Evolutionary conservation across 2,329 filamentous ascomycete species (phyloP).

Genomic region (Penicillium sp.): DNA sequence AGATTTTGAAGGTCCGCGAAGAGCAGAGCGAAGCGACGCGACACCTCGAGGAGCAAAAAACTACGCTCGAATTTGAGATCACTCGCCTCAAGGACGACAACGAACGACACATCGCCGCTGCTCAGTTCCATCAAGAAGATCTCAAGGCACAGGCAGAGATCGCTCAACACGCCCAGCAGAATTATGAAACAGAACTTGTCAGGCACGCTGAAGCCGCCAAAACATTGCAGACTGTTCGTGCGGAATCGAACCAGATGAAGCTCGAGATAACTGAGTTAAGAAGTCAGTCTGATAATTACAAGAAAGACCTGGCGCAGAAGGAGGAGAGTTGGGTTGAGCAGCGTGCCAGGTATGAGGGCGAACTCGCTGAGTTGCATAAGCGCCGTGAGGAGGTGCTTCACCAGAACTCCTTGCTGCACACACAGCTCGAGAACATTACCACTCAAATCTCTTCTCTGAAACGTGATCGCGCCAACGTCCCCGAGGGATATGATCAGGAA

Average conservation of each 20-base stretch:
- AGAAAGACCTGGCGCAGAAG: constrained; percentile 69
- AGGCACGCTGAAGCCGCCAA: constrained; percentile 96
- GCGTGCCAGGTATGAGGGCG: constrained; percentile 73
- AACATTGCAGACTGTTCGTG: constrained; percentile 70
- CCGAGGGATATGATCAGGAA: constrained; percentile 50
- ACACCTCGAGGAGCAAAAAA: constrained; percentile 76
- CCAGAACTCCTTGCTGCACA: constrained; percentile 86
- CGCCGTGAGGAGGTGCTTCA: constrained; percentile 78
- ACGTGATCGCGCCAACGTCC: constrained; percentile 60
- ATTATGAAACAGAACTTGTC: constrained; percentile 89
- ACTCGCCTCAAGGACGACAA: constrained; percentile 76
- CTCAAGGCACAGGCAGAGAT: constrained; percentile 91
- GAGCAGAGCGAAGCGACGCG: constrained; percentile 70
- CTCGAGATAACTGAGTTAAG: constrained; percentile 69
- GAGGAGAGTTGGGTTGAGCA: constrained; percentile 86
- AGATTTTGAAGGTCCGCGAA: constrained; percentile 74
- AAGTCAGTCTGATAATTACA: constrained; percentile 80
- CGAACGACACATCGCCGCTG: constrained; percentile 71
- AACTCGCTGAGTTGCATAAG: constrained; percentile 71
- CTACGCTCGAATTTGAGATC: constrained; percentile 71
- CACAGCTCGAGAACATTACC: constrained; percentile 79
- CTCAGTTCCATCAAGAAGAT: constrained; percentile 83
- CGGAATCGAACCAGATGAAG: constrained; percentile 76
- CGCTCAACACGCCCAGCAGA: constrained; percentile 84
- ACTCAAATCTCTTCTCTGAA: constrained; percentile 75